A percentile compares a stretch with the other conserved stretches of the same genome.
phyloP scores from a whole-genome alignment of 2,329 filamentous ascomycete species.

The Westerdykella ornata region DNA sequence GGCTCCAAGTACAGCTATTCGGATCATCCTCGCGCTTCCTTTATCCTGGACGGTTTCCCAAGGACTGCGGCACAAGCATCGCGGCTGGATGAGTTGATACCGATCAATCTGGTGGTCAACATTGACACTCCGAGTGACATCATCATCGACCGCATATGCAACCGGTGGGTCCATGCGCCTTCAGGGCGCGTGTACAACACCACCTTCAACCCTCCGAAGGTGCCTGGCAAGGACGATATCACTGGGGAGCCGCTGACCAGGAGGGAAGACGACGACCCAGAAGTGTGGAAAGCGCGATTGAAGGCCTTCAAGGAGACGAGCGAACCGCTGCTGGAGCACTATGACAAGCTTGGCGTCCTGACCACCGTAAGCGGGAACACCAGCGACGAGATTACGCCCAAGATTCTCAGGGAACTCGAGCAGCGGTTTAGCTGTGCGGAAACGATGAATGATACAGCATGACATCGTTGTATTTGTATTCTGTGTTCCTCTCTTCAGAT shows the following conservation, averaged over 20 bases:
- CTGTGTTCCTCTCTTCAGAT: background rate
- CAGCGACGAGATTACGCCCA: slow-evolving; percentile 93
- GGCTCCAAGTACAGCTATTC: slow-evolving; percentile 43
- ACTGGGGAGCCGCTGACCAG: slow-evolving; percentile 82
- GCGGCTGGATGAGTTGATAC: slow-evolving; percentile 71
- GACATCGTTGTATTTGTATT: background rate
- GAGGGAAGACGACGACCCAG: slow-evolving; percentile 76
- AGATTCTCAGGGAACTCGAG: slow-evolving; percentile 76
- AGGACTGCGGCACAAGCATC: slow-evolving; percentile 75
- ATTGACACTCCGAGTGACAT: slow-evolving; percentile 79
- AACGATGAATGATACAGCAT: slow-evolving; percentile 7
- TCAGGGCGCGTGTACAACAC: slow-evolving; percentile 95
- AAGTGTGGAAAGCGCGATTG: slow-evolving; percentile 75
- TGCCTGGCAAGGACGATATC: slow-evolving; percentile 75
- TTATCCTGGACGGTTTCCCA: slow-evolving; percentile 94
- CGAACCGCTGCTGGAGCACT: slow-evolving; percentile 78
- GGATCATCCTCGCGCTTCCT: slow-evolving; percentile 72
- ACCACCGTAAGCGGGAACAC: slow-evolving; percentile 82
- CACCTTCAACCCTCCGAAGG: slow-evolving; percentile 77
- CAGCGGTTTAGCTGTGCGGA: slow-evolving; percentile 54
- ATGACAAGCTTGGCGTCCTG: slow-evolving; percentile 73
- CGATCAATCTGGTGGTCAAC: slow-evolving; percentile 91
- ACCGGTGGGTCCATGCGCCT: slow-evolving; percentile 86
- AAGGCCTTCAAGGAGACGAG: slow-evolving; percentile 83
- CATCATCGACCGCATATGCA: slow-evolving; percentile 81